Percentiles rank a stretch among this genome's conserved stretches.
Conservation (phyloP, 164 flowering plant species). For the Piper betle region DNA sequence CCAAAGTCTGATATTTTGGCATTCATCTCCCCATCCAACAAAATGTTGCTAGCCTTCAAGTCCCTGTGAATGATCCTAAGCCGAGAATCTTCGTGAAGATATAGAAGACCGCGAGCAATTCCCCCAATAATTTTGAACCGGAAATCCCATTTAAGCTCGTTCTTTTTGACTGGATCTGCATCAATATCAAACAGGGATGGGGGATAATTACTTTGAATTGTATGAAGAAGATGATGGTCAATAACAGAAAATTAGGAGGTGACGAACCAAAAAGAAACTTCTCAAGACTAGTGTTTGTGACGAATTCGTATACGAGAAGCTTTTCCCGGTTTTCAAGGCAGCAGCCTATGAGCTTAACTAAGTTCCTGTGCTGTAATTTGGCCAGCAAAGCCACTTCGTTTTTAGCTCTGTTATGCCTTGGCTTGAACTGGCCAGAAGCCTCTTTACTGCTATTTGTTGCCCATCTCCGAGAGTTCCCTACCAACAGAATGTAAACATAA, state of each 20-base stretch:
- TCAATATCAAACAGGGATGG: neutral
- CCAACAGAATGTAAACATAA: neutral
- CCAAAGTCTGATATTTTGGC: conserved; percentile 33
- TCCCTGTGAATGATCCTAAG: conserved; percentile 18
- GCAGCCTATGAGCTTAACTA: conserved; percentile 28
- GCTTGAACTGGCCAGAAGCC: conserved; percentile 21
- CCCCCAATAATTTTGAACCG: conserved; percentile 12
- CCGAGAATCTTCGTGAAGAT: conserved; percentile 19
- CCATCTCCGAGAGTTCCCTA: conserved; percentile 25
- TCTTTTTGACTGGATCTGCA: conserved; percentile 5
- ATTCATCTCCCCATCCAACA: conserved; percentile 18
- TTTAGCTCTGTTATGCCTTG: conserved; percentile 29
- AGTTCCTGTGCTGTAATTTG: conserved; percentile 34
- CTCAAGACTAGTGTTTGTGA: conserved; percentile 28
- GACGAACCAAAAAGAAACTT: conserved; percentile 16
- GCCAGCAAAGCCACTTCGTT: conserved; percentile 25
- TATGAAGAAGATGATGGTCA: neutral
- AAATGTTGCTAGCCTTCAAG: conserved; percentile 22
- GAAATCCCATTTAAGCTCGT: conserved; percentile 5
- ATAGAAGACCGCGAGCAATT: conserved; percentile 18
- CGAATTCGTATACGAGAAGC: conserved; percentile 29
- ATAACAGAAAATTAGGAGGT: neutral
- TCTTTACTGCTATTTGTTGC: conserved; percentile 30
- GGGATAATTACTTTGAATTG: neutral
- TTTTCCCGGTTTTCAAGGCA: conserved; percentile 25